Evolutionary conservation across 1,139 yeast species (phyloP).

Genomic region (Tardiomyces digboiensis): DNA sequence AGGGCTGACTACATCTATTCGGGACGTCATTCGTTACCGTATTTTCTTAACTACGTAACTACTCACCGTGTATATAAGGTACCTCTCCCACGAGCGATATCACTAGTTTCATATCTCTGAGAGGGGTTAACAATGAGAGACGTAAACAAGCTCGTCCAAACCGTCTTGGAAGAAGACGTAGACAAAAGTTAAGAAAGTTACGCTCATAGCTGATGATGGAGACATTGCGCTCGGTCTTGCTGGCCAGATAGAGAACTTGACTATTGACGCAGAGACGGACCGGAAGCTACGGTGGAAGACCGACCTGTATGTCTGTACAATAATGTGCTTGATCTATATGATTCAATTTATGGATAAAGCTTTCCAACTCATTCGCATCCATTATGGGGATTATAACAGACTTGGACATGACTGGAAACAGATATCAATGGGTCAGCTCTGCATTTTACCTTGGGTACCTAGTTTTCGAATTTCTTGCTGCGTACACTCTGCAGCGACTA

Average conservation of each 20-base stretch:
- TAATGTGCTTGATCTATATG: not conserved
- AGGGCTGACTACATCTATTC: too few species aligned
- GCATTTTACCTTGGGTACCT: slow-evolving; percentile 39
- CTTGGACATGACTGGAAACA: slow-evolving; percentile 29
- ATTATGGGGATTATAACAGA: slow-evolving; percentile 34
- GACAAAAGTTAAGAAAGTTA: not conserved
- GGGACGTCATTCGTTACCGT: too few species aligned
- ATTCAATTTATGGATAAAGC: slow-evolving; percentile 28
- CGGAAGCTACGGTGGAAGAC: not conserved
- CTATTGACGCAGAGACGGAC: not conserved
- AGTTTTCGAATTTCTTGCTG: slow-evolving; percentile 35
- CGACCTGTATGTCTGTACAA: not conserved
- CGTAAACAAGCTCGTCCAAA: not conserved
- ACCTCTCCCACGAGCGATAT: too few species aligned
- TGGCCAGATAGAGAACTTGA: not conserved
- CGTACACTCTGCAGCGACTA: slow-evolving; percentile 37
- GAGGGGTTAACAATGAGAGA: not conserved
- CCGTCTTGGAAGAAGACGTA: not conserved
- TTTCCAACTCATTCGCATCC: slow-evolving; percentile 34
- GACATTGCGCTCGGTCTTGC: not conserved
- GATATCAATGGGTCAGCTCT: slow-evolving; percentile 40
- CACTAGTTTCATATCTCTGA: too few species aligned
- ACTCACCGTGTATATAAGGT: too few species aligned
- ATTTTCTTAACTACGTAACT: too few species aligned
- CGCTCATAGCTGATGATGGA: not conserved